These are phyloP conservation scores for Oxytropis ochrocephala DNA, from an alignment of 306 rosid genomes.

Conservation along the genomic window DNA sequence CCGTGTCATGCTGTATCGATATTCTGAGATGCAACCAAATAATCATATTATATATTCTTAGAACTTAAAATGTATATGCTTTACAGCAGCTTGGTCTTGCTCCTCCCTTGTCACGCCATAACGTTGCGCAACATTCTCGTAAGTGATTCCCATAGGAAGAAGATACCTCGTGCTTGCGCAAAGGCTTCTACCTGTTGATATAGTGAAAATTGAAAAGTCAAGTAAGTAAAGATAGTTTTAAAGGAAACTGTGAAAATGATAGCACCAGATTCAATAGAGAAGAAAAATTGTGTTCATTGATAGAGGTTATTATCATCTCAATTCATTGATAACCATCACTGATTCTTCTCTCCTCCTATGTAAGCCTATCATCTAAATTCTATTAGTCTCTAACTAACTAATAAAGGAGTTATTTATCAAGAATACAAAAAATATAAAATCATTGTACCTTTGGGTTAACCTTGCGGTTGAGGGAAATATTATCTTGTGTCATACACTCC, in stretches of 20 bases:
- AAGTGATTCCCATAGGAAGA: constrained; percentile 91
- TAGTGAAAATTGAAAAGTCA: background rate
- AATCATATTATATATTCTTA: background rate
- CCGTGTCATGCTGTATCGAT: no score
- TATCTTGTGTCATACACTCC: constrained; percentile 65
- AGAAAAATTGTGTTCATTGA: no score
- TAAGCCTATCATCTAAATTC: background rate
- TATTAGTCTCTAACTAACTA: background rate
- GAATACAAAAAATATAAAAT: background rate
- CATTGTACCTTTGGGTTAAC: constrained; percentile 53
- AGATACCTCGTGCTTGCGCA: constrained; percentile 79
- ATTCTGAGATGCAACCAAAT: background rate
- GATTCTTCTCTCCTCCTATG: background rate
- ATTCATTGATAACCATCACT: background rate
- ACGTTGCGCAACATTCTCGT: constrained; percentile 79
- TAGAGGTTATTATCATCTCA: no score
- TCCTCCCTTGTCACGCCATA: constrained; percentile 79
- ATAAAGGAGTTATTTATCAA: background rate
- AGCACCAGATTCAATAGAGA: background rate
- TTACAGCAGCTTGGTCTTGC: constrained; percentile 94
- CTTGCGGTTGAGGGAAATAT: constrained; percentile 16
- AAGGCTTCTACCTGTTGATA: constrained; percentile 43
- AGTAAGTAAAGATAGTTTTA: constrained; percentile 1
- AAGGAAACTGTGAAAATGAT: background rate
- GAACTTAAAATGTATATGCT: constrained; percentile 4